Conservation (phyloP, 108 stramenopile species). For the Skeletonema costatum region DNA sequence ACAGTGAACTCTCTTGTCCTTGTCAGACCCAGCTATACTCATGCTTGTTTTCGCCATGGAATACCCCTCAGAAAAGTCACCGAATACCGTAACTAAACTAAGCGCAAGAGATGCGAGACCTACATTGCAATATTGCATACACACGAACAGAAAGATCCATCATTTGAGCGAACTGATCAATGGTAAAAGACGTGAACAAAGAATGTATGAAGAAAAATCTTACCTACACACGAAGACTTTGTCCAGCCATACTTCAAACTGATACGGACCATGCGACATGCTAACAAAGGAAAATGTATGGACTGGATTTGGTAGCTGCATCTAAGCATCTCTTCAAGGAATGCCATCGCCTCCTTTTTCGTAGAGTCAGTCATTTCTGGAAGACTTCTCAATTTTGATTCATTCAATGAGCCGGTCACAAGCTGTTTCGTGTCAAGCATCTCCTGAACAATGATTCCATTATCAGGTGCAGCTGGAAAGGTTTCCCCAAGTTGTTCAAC, state of each 20-base stretch:
- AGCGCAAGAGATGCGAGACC: too few relatives aligned
- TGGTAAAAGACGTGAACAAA: too few relatives aligned
- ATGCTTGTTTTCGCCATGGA: too few relatives aligned
- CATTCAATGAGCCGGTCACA: background rate
- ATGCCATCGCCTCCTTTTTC: background rate
- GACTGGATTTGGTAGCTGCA: background rate
- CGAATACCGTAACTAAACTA: too few relatives aligned
- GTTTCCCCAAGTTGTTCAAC: background rate
- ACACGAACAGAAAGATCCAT: too few relatives aligned
- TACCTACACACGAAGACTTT: background rate
- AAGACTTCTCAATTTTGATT: background rate
- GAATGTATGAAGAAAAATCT: background rate
- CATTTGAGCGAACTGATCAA: too few relatives aligned
- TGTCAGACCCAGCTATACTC: too few relatives aligned
- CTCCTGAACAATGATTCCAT: background rate
- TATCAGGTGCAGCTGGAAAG: background rate
- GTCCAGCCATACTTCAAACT: background rate
- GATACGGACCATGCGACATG: background rate
- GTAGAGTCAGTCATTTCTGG: background rate
- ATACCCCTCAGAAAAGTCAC: too few relatives aligned
- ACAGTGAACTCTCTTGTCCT: too few relatives aligned
- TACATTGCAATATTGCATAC: too few relatives aligned
- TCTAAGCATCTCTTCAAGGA: background rate
- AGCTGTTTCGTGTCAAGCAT: background rate
- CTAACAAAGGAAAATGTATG: background rate